Base-by-base conservation (phyloP, 2,329 filamentous ascomycete genomes). In the Leptodontidium sp. region DNA sequence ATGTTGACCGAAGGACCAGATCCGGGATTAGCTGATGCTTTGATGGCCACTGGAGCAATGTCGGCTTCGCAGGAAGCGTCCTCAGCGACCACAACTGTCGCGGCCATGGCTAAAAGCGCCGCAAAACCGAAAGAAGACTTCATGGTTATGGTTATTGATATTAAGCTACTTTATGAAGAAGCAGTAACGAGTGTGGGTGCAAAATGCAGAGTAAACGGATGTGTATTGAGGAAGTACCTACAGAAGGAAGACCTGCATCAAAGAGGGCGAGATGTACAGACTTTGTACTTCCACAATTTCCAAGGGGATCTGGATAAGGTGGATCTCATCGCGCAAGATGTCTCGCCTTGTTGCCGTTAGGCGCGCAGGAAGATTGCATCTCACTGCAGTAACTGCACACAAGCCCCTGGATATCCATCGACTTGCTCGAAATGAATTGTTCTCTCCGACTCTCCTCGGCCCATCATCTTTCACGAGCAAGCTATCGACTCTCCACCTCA, bases 51-150 rank as follows among this genome's bases (percentile, higher is more conserved):
- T 8, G 58, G 32, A n/a, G 21, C 21, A 21, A 47, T 40, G 14
- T 64, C 59, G 29, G 26, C 32, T 24, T 67, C 67, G 12, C 58
- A 68, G 15, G 61, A 63, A 38, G 63, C 66, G 29, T 58, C 65
- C 43, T 66, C 59, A 21, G 66, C 66, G 26, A 61, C 58, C 1
- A 68, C 67, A 17, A 68, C 38, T n/a, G 63, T 35, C 17, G 66
- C 61, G 12, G 64, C 65, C 62, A 66, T 26, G 29, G 68, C 55
- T 5, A 72, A 63, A 24, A 67, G 14, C 50, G 65, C 62, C 26
- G 49, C 59, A 32, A 69, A 40, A 7, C 59, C 40, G 17, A 69
- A 59, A 38, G 59, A 62, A 24, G 65, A 69, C 69, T 68, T 70
- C 68, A 71, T 71, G 40, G n/a, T 71, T 50, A 24, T 17, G 12